Percentiles rank a stretch among this genome's conserved stretches.
Conservation (phyloP, 208 protist genomes). For the Leishmania gerbilli region DNA sequence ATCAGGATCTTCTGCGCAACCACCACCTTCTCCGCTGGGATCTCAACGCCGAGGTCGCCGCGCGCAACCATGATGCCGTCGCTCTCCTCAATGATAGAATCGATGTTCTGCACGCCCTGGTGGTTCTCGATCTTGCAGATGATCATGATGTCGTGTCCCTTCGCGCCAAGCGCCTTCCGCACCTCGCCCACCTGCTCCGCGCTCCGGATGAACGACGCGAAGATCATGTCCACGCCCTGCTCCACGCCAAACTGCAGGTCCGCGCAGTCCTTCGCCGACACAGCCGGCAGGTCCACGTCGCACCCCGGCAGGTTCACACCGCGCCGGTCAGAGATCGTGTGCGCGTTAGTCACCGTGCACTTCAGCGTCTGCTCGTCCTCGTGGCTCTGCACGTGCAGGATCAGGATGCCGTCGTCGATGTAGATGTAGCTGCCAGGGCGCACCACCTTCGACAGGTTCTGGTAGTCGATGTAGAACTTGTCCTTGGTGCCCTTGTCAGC, state of each 20-base stretch:
- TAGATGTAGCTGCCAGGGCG: slow-evolving; percentile 90
- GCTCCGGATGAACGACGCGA: slow-evolving; percentile 98
- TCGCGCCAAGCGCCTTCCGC: slow-evolving; percentile 86
- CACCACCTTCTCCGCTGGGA: slow-evolving; percentile 97
- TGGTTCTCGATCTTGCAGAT: slow-evolving; percentile 99
- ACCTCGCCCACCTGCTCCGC: slow-evolving; percentile 95
- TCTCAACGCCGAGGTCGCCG: slow-evolving; percentile 99
- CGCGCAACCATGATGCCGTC: slow-evolving; percentile 99
- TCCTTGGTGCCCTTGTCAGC: slow-evolving; percentile 79
- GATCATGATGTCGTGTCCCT: slow-evolving; percentile 94
- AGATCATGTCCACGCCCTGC: slow-evolving; percentile 98
- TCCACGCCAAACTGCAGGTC: slow-evolving; percentile 96
- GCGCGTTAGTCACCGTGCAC: slow-evolving; percentile 81
- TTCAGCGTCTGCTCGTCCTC: slow-evolving; percentile 77
- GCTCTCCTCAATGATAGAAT: slow-evolving; percentile 96
- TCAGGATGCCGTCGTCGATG: slow-evolving; percentile 97
- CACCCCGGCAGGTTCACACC: slow-evolving; percentile 90
- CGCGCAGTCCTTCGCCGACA: slow-evolving; percentile 92
- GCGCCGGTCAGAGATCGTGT: slow-evolving; percentile 83
- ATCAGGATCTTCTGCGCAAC: slow-evolving; percentile 99
- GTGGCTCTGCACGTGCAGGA: slow-evolving; percentile 79
- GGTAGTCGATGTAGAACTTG: slow-evolving; percentile 94
- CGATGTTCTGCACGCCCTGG: slow-evolving; percentile 97
- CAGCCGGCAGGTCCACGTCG: slow-evolving; percentile 85
- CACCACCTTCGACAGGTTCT: slow-evolving; percentile 78